A percentile compares a stretch with the other conserved stretches of the same genome.
These are phyloP conservation scores for Fraxinus albicans DNA, from an alignment of 305 asterid species.

Conservation along the genomic window DNA sequence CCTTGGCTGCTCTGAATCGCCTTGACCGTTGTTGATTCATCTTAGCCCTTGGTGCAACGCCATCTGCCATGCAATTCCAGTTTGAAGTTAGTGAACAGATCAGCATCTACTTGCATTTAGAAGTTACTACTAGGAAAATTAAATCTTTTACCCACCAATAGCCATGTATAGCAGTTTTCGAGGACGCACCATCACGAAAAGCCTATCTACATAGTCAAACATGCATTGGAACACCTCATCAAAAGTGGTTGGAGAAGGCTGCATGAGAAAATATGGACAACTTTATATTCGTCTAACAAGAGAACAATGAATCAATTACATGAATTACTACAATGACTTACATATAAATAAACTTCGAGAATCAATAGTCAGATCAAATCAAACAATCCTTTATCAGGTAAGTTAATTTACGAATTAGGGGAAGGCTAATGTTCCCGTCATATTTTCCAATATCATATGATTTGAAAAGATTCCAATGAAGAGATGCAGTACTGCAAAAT, in stretches of 20 bases:
- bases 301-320: neutral
- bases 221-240: conserved; percentile 96
- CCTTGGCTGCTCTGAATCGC: conserved; percentile 98
- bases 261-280: conserved; percentile 38
- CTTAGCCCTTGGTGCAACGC: conserved; percentile 98
- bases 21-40: conserved; percentile 98
- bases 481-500: neutral
- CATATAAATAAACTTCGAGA: neutral
- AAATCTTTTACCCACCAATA: conserved; percentile 67
- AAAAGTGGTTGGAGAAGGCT: conserved; percentile 96
- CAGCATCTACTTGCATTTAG: conserved; percentile 17
- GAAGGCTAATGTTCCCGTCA: neutral
- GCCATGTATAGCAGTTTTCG: conserved; percentile 92
- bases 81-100: conserved; percentile 25
- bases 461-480: neutral
- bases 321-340: neutral
- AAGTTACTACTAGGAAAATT: conserved; percentile 14
- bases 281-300: conserved; percentile 13
- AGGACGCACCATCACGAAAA: conserved; percentile 94
- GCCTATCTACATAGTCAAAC: conserved; percentile 93
- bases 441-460: neutral
- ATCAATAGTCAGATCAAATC: neutral
- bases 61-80: conserved; percentile 54
- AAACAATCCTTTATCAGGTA: neutral
- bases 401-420: neutral